A percentile compares a stretch with the other conserved stretches of the same genome.
phyloP scores from a whole-genome alignment of 1,139 yeast species.

The Suzukiozyma palmioleophila region DNA sequence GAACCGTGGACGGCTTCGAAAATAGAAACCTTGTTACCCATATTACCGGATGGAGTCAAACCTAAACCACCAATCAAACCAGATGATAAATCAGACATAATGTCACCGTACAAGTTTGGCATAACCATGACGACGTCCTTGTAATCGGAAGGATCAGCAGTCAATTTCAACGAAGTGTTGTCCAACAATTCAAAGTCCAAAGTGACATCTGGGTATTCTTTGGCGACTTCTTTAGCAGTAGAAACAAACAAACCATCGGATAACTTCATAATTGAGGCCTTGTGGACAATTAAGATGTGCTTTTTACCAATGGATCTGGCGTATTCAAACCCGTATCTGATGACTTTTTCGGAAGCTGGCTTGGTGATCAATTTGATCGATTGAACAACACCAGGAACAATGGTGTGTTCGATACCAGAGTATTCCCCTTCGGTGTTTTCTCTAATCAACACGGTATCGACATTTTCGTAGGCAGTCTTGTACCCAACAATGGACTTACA shows the following conservation, averaged over 20 bases:
- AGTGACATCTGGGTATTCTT: conserved; percentile 88
- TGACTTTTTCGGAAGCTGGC: conserved; percentile 93
- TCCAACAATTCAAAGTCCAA: conserved; percentile 86
- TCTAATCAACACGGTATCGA: conserved; percentile 93
- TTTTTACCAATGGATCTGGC: conserved; percentile 87
- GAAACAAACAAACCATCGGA: conserved; percentile 95
- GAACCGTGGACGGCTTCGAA: conserved; percentile 99
- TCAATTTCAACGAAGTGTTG: conserved; percentile 89
- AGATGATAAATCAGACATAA: conserved; percentile 94
- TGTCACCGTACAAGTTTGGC: conserved; percentile 99
- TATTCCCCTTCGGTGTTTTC: conserved; percentile 99
- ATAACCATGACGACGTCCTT: conserved; percentile 86
- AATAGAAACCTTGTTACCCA: conserved; percentile 96
- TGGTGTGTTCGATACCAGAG: conserved; percentile 97
- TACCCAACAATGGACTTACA: conserved; percentile 91
- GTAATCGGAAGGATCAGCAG: conserved; percentile 84
- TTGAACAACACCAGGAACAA: conserved; percentile 97
- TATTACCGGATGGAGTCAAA: conserved; percentile 97
- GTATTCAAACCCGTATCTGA: conserved; percentile 94
- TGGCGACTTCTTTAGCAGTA: conserved; percentile 83
- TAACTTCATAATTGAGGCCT: conserved; percentile 96
- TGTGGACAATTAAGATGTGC: conserved; percentile 92
- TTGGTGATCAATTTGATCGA: conserved; percentile 95
- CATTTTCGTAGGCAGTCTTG: conserved; percentile 91
- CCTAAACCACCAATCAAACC: conserved; percentile 99